Conservation (phyloP, 2,329 filamentous ascomycete species). For the Cytospora paraplurivora region DNA sequence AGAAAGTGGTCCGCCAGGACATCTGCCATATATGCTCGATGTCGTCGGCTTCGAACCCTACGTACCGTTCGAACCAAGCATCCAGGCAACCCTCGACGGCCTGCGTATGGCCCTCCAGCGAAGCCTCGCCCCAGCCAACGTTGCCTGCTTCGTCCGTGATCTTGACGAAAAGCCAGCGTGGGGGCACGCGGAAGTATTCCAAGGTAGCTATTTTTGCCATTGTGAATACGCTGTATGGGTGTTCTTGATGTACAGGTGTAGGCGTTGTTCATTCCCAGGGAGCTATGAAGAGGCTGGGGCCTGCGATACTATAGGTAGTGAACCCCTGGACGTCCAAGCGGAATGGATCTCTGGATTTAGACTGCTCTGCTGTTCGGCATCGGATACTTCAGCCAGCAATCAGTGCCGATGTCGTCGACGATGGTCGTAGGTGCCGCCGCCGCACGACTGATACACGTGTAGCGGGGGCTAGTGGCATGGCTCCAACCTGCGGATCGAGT, state of each 20-base stretch:
- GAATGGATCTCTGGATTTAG: background rate
- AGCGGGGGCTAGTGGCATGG: background rate
- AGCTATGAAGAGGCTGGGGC: background rate
- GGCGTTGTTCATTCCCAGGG: background rate
- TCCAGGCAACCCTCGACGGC: constrained; percentile 67
- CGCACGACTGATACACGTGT: constrained; percentile 2
- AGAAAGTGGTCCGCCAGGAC: constrained; percentile 65
- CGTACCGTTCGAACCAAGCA: constrained; percentile 57
- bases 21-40: constrained; percentile 73
- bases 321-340: background rate
- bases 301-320: background rate
- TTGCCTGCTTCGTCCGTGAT: constrained; percentile 60
- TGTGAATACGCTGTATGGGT: background rate
- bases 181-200: constrained; percentile 67
- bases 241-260: background rate
- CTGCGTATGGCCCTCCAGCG: constrained; percentile 65
- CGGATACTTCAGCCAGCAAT: background rate
- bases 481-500: background rate
- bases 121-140: constrained; percentile 66
- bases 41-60: constrained; percentile 64
- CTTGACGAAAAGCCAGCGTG: constrained; percentile 70
- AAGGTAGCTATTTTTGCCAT: constrained; percentile 64
- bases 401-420: background rate
- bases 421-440: background rate
- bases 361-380: background rate